Evolutionary conservation across 495 filamentous ascomycete species (phyloP).

Genomic region (Cladorrhinum samala): DNA sequence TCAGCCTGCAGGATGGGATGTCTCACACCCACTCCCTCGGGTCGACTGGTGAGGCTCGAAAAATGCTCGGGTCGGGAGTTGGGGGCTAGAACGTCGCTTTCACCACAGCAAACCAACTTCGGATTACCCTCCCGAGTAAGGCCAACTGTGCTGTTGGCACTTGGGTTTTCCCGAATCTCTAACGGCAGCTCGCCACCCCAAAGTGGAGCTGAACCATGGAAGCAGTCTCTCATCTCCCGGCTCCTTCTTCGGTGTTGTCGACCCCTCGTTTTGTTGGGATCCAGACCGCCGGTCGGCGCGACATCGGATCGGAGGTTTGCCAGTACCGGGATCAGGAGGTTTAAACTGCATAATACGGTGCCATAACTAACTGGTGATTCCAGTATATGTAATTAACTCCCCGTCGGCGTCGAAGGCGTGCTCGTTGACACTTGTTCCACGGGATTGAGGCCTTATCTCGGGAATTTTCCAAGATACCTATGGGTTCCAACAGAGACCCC

Average conservation of each 20-base stretch:
- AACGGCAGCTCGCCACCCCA: not conserved
- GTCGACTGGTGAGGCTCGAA: not conserved
- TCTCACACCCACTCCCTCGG: slow-evolving; percentile 7
- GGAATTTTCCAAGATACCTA: too few relatives aligned
- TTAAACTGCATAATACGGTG: too few relatives aligned
- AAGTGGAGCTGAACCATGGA: not conserved
- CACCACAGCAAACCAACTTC: too few relatives aligned
- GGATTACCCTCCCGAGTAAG: not conserved
- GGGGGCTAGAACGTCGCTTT: too few relatives aligned
- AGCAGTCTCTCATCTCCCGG: not conserved
- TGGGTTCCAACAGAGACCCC: not conserved
- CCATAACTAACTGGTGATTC: too few relatives aligned
- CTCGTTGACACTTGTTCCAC: too few relatives aligned
- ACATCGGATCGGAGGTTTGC: slow-evolving; percentile 11
- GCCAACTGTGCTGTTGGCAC: not conserved
- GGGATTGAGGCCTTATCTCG: too few relatives aligned
- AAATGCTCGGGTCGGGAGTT: not conserved
- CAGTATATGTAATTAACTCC: too few relatives aligned
- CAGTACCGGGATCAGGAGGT: not conserved
- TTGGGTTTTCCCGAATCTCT: not conserved
- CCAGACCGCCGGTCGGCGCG: not conserved
- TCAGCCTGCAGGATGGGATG: not conserved
- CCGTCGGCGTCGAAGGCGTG: too few relatives aligned
- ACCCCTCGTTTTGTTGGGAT: too few relatives aligned
- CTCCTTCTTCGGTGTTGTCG: not conserved